Percentiles rank a stretch among this genome's conserved stretches.
These are phyloP conservation scores for Fusarium sp. DNA, from an alignment of 2,329 filamentous ascomycete species.

Conservation along the genomic window DNA sequence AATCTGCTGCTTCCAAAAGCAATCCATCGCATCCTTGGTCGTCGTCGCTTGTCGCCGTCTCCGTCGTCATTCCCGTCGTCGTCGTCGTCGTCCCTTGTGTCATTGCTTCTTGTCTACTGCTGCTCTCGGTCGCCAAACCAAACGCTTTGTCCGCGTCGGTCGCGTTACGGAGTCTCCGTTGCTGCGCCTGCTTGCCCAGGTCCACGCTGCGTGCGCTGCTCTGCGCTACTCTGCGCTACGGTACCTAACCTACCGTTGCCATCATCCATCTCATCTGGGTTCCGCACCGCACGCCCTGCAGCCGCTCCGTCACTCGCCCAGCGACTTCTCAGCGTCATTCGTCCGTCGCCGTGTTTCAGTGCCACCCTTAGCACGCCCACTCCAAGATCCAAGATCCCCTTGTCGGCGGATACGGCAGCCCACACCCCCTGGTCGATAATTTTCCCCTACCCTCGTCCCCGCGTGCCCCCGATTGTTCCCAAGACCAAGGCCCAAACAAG, in stretches of 20 bases:
- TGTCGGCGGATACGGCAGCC: constrained; percentile 46
- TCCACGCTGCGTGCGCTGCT: constrained; percentile 22
- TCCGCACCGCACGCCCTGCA: constrained; percentile 42
- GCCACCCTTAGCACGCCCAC: constrained; percentile 43
- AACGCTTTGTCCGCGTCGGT: constrained; percentile 30
- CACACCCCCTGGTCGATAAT: constrained; percentile 48
- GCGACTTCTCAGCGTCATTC: constrained; percentile 43
- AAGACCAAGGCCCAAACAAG: constrained; percentile 48
- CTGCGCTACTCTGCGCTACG: not conserved
- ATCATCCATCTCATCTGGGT: constrained; percentile 43
- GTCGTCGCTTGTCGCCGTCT: constrained; percentile 19
- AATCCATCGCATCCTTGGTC: constrained; percentile 14
- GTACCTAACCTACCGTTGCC: constrained; percentile 30
- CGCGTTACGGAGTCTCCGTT: constrained; percentile 41
- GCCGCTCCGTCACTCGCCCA: constrained; percentile 43
- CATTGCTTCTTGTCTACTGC: constrained; percentile 15
- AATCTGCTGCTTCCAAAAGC: constrained; percentile 20
- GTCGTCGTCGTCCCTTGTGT: constrained; percentile 32
- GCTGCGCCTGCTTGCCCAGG: constrained; percentile 39
- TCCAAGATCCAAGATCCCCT: constrained; percentile 48
- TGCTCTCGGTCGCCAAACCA: constrained; percentile 13
- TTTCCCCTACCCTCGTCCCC: constrained; percentile 50
- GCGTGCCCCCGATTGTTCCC: constrained; percentile 47
- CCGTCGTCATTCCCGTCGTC: constrained; percentile 17
- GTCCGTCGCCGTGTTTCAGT: constrained; percentile 47